Base-by-base conservation (phyloP, 805 yeast genomes). In the Zygosaccharomyces pseudorouxii region DNA sequence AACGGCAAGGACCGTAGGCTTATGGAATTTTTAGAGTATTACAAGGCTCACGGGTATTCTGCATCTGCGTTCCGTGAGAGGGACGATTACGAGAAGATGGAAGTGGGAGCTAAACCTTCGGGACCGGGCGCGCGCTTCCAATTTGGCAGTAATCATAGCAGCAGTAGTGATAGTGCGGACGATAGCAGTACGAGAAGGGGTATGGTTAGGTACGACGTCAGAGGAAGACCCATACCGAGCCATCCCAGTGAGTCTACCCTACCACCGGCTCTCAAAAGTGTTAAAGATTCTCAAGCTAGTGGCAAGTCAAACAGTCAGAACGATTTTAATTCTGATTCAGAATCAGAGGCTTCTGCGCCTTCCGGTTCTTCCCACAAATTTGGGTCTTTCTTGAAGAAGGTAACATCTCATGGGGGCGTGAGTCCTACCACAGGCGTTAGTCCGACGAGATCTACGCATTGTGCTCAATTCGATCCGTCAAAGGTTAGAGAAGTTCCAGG, bases 201-300 rank as follows among this genome's bases (percentile, higher is more conserved):
- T 14, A 14, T 44, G 38, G 45, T 28, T 14, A 63, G 59, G 38
- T 61, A 68, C 28, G 77, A 73, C 49, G 65, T 58, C 0, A 66
- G 65, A 29, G 77, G 76, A 0, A 71, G 77, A 53, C 75, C 74
- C 5, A 64, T 79, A 7, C 84, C 83, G 2, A 64, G 77, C 3
- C 82, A 78, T 56, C 82, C 82, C 2, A 60, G 59, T 20, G 58
- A 49, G 42, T 73, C 82, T 2, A 71, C 67, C 29, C 58, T 75
- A 12, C 81, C 81, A 5, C 71, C 82, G 2, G 80, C 81, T 0
- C 64, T 79, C 8, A 57, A 71, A 5, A 58, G 56, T 33, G 47
- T 48, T 35, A 28, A 43, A 18, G 54, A 51, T 19, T 28, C 44
- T 19, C 25, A 33, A 33, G 19, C 22, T 14, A 31, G 44, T 11